Evolutionary conservation across 2,329 filamentous ascomycete genomes (phyloP), one percentile per base, ranked within the genome.

Genomic region (Neopestalotiopsis rosae): DNA sequence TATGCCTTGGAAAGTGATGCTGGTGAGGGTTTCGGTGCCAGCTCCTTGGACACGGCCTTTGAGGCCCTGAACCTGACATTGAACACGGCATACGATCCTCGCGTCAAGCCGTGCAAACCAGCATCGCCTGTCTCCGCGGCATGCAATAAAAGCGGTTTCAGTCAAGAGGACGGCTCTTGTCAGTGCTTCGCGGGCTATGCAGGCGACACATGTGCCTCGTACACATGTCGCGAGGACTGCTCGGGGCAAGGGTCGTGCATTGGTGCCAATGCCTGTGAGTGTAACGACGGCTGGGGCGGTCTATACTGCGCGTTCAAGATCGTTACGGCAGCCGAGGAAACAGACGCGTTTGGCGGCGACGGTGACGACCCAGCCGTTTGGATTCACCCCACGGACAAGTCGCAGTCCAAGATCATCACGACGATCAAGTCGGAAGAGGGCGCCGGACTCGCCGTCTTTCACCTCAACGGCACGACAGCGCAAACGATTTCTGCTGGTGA

Each of bases 361-460:
- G 83, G 84, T 0, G 83, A 86, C 45, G 84, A 86, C 63, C 84
- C 84, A 0, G 83, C 83, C 0, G 82, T 86, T 30, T 86, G 83
- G 84, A 82, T 86, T 65, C 84, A 83, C 0, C 82, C 83, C 0
- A 72, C 75, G 1, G 73, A 78, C 0, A 78, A 79, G 0, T 79
- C 80, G 0, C 74, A 81, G 61, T 87, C 86, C 5, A 84, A 80
- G 20, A 82, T 88, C 42, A 82, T 88, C 38, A 87, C 84, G 0
- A 88, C 86, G 0, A 85, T 83, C 13, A 88, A 88, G 71, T 86
- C 84, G 1, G 79, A 82, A 5, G 73, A 79, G 1, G 85, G 85
- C 0, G 81, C 85, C 6, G 86, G 86, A 0, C 79, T 88, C 4
- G 81, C 78, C 0, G 83, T 87, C 0, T 88, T 85, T 42, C 83